Conservation (phyloP, 352 stramenopile genomes). For the Phytophthora capsici region DNA sequence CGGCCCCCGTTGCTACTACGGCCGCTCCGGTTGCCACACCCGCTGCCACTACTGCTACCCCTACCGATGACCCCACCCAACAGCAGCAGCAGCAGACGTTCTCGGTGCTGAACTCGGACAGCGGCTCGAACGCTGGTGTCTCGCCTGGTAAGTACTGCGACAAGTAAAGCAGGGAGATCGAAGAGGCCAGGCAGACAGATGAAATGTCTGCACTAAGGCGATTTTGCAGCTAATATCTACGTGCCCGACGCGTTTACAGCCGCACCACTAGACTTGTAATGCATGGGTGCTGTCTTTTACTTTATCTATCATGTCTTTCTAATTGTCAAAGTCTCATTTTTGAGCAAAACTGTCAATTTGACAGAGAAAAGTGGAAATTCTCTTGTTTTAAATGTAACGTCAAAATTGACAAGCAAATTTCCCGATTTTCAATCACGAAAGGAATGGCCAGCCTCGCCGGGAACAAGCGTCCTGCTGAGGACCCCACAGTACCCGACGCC, state of each 20-base stretch:
- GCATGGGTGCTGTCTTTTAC: constrained; percentile 14
- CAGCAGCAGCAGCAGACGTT: constrained; percentile 25
- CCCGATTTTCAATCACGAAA: constrained; percentile 15
- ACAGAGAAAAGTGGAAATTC: neutral
- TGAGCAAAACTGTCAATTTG: too few species aligned
- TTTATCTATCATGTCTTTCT: neutral
- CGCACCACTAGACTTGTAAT: constrained; percentile 22
- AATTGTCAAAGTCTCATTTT: too few species aligned
- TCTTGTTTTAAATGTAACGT: neutral
- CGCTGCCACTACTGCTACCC: neutral
- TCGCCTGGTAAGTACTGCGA: constrained; percentile 32
- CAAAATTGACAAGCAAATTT: neutral
- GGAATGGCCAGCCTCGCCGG: constrained; percentile 42
- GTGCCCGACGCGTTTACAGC: constrained; percentile 13
- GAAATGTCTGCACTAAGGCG: constrained; percentile 8
- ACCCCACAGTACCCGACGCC: constrained; percentile 5
- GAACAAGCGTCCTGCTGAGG: constrained; percentile 37
- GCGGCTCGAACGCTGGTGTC: constrained; percentile 5
- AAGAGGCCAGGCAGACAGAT: constrained; percentile 3
- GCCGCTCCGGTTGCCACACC: neutral
- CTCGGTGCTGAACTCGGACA: constrained; percentile 22
- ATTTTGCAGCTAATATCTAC: constrained; percentile 26
- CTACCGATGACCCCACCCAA: constrained; percentile 13
- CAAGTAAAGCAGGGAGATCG: constrained; percentile 19
- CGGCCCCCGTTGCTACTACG: constrained; percentile 16